Conservation (phyloP, 345 rosid species). For the Draba incana region DNA sequence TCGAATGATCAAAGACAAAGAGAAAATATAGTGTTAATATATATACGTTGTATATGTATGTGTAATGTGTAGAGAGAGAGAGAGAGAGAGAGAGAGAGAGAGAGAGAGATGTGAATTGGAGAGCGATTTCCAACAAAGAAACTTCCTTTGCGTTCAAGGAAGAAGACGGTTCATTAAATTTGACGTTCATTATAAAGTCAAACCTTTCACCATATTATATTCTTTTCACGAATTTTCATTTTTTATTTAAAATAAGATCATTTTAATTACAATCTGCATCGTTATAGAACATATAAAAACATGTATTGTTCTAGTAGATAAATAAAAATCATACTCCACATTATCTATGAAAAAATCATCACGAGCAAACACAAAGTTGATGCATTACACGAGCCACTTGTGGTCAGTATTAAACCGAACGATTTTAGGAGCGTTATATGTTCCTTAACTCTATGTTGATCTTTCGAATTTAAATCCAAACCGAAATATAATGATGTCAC, state of each 20-base stretch:
- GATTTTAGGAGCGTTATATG: too few relatives aligned
- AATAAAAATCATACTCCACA: too few relatives aligned
- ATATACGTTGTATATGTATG: constrained; percentile 21
- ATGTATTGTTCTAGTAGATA: too few relatives aligned
- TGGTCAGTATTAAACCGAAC: neutral
- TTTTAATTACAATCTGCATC: too few relatives aligned
- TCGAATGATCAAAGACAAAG: neutral
- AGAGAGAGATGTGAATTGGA: constrained; percentile 38
- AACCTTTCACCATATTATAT: constrained; percentile 39
- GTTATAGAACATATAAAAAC: too few relatives aligned
- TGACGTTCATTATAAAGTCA: constrained; percentile 48
- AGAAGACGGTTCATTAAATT: constrained; percentile 48
- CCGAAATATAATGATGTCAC: too few relatives aligned
- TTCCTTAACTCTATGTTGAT: too few relatives aligned
- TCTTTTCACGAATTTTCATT: neutral
- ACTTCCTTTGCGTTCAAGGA: constrained; percentile 77
- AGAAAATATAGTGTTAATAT: neutral
- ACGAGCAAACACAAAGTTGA: neutral
- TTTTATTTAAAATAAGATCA: too few relatives aligned
- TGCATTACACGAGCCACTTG: constrained; percentile 9
- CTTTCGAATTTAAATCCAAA: too few relatives aligned
- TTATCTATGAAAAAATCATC: neutral
- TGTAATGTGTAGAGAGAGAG: constrained; percentile 32
- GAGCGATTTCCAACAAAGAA: constrained; percentile 45
- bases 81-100: constrained; percentile 25